Percentiles rank a stretch among this genome's conserved stretches.
These are phyloP conservation scores for Populus hybrid DNA, from an alignment of 441 rosid species.

Conservation along the genomic window DNA sequence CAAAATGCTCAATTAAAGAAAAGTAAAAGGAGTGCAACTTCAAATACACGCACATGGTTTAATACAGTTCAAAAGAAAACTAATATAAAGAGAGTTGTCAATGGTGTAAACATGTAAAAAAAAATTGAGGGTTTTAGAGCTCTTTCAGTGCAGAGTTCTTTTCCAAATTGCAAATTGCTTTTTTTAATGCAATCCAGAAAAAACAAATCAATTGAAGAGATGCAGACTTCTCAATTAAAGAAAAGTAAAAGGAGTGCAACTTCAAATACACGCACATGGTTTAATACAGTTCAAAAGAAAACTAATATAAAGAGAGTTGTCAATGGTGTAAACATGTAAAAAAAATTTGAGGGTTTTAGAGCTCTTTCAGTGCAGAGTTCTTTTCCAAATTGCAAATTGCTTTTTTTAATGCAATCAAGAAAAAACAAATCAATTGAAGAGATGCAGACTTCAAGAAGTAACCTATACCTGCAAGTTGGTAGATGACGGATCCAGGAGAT, in stretches of 20 bases:
- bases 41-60: background rate
- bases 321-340: background rate
- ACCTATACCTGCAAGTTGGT: slow-evolving; percentile 75
- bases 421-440: background rate
- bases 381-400: no score
- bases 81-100: background rate
- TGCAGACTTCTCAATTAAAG: background rate
- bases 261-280: background rate
- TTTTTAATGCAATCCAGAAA: background rate
- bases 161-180: no score
- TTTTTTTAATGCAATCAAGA: background rate
- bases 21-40: background rate
- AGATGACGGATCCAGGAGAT: slow-evolving; percentile 90
- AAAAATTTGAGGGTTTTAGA: background rate
- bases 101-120: background rate
- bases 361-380: background rate
- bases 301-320: background rate
- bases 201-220: background rate
- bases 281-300: no score
- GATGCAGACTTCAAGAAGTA: background rate
- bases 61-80: no score
- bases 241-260: background rate
- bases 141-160: background rate
- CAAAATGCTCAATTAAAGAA: background rate
- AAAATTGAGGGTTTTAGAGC: background rate